phyloP scores from a whole-genome alignment of 2,329 filamentous ascomycete genomes.

The Claviceps purpurea region DNA sequence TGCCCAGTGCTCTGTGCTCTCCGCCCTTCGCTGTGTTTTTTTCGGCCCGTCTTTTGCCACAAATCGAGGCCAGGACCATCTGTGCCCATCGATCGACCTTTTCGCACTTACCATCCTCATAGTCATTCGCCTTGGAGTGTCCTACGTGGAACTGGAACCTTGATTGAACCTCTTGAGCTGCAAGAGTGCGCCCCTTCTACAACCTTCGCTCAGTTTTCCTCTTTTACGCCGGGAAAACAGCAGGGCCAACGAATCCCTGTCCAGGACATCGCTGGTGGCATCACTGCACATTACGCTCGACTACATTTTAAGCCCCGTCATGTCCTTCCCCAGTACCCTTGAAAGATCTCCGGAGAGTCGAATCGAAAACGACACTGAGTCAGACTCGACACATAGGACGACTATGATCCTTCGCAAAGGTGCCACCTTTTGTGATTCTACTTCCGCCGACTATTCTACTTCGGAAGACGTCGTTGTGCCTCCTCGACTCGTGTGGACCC shows the following conservation, averaged over 20 bases:
- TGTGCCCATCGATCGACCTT: neutral
- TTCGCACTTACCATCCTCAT: neutral
- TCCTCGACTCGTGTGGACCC: slow-evolving; percentile 49
- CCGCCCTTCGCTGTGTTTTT: slow-evolving; percentile 12
- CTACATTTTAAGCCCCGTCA: slow-evolving; percentile 16
- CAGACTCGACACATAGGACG: slow-evolving; percentile 22
- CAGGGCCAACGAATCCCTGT: neutral
- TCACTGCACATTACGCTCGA: neutral
- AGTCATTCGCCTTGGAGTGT: neutral
- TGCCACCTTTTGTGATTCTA: slow-evolving; percentile 48
- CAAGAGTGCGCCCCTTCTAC: neutral
- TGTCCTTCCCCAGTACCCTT: slow-evolving; percentile 35
- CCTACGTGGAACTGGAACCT: neutral
- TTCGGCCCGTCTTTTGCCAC: neutral
- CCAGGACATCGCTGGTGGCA: slow-evolving; percentile 2
- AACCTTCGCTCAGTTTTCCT: neutral
- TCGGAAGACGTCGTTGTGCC: slow-evolving; percentile 31
- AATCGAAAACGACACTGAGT: slow-evolving; percentile 18
- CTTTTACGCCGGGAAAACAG: neutral
- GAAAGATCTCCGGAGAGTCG: slow-evolving; percentile 32
- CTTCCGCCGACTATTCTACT: slow-evolving; percentile 23
- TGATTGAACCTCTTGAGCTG: neutral
- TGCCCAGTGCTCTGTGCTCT: slow-evolving; percentile 9
- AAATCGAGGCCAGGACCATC: neutral
- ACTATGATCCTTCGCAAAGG: slow-evolving; percentile 49